These are phyloP conservation scores for Myriosclerotinia curreyana DNA, from an alignment of 2,329 filamentous ascomycete species.

Conservation along the genomic window DNA sequence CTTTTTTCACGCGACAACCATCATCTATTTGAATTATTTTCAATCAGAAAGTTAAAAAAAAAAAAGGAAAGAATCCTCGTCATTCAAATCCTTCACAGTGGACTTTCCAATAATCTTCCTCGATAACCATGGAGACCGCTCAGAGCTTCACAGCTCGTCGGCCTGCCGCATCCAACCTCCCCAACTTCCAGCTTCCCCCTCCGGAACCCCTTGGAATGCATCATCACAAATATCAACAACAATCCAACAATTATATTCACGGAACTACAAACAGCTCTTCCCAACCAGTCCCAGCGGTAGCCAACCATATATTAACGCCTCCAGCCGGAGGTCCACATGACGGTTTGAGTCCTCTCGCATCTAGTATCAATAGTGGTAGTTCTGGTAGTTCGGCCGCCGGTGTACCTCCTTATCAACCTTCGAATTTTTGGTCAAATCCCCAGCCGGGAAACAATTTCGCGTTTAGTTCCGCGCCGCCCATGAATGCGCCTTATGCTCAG, in stretches of 20 bases:
- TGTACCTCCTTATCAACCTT: slow-evolving; percentile 55
- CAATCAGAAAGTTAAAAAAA: no score
- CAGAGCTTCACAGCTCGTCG: slow-evolving; percentile 69
- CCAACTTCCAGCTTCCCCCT: slow-evolving; percentile 66
- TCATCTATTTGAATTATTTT: no score
- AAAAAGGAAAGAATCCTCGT: background rate
- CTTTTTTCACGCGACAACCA: slow-evolving; percentile 7
- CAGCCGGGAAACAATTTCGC: slow-evolving; percentile 48
- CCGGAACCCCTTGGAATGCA: slow-evolving; percentile 51
- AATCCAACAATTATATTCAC: slow-evolving; percentile 46
- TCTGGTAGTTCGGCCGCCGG: slow-evolving; percentile 56
- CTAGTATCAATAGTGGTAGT: slow-evolving; percentile 59
- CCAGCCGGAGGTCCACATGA: slow-evolving; percentile 53
- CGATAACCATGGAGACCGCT: slow-evolving; percentile 51
- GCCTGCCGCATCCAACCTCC: slow-evolving; percentile 65
- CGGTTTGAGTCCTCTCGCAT: slow-evolving; percentile 59
- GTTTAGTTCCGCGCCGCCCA: slow-evolving; percentile 50
- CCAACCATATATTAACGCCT: slow-evolving; percentile 45
- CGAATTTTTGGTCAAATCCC: slow-evolving; percentile 59
- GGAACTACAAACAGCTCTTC: slow-evolving; percentile 46
- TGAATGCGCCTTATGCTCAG: slow-evolving; percentile 35
- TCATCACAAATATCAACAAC: slow-evolving; percentile 41
- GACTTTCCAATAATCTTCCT: slow-evolving; percentile 35
- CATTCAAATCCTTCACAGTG: slow-evolving; percentile 26
- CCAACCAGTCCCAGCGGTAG: slow-evolving; percentile 40